These are phyloP conservation scores for Kwoniella shandongensis DNA, from an alignment of 768 basidiomycete species.

Conservation along the genomic window DNA sequence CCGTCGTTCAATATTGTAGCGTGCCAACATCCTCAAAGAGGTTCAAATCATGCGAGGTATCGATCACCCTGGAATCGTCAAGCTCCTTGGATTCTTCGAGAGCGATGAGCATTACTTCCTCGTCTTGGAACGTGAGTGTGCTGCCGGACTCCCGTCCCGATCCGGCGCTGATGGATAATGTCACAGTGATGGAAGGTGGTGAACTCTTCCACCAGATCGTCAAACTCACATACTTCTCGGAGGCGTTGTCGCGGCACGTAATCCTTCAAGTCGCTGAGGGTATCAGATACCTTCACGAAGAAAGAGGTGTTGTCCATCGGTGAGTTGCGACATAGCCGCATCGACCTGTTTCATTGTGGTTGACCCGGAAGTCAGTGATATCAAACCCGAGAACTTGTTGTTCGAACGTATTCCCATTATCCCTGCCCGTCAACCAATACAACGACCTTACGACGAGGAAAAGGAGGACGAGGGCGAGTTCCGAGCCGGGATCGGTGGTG, in stretches of 20 bases:
- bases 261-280: conserved; percentile 88
- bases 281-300: conserved; percentile 93
- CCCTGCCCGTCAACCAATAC: conserved; percentile 71
- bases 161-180: not conserved
- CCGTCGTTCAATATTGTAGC: conserved; percentile 58
- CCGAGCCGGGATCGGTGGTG: conserved; percentile 84
- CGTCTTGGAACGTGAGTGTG: conserved; percentile 75
- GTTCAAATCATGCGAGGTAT: conserved; percentile 98
- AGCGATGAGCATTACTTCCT: conserved; percentile 91
- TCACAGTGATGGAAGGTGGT: conserved; percentile 89
- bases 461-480: conserved; percentile 99
- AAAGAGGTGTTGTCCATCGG: conserved; percentile 96
- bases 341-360: not conserved
- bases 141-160: not conserved
- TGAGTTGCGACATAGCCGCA: too few relatives aligned
- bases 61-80: conserved; percentile 88
- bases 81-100: conserved; percentile 87
- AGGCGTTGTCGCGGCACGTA: conserved; percentile 93
- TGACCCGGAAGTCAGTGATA: conserved; percentile 62
- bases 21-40: conserved; percentile 98
- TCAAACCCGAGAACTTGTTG: conserved; percentile 96
- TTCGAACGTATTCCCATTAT: conserved; percentile 90
- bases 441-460: conserved; percentile 92
- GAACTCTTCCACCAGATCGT: conserved; percentile 78
- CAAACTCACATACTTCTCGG: conserved; percentile 97